These are phyloP conservation scores for Papilionanthe hybrid DNA, from an alignment of 116 monocot genomes.

Conservation along the genomic window DNA sequence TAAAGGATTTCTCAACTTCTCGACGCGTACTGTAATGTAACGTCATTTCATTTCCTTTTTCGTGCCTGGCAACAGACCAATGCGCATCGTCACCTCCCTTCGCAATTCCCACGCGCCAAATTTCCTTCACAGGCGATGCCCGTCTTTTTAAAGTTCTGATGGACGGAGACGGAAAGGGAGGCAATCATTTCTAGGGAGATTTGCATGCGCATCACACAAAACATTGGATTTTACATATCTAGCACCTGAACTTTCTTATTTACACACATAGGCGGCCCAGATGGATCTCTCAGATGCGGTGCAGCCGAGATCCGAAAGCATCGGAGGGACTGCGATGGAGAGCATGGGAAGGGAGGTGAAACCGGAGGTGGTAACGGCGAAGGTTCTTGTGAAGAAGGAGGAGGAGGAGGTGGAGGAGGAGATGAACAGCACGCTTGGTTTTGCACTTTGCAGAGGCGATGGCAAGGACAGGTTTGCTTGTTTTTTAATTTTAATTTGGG, in stretches of 20 bases:
- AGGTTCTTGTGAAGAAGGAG: conserved; percentile 2
- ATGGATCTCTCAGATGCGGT: neutral
- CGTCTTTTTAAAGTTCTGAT: neutral
- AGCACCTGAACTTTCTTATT: too few species aligned
- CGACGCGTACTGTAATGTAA: too few species aligned
- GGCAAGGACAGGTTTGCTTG: neutral
- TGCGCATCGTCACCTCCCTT: neutral
- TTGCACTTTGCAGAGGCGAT: neutral
- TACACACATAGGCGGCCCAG: too few species aligned
- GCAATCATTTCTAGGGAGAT: neutral
- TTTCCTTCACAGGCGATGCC: neutral
- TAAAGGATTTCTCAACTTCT: too few species aligned
- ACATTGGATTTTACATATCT: too few species aligned
- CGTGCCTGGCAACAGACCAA: too few species aligned
- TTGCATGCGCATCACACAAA: too few species aligned
- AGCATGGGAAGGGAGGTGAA: neutral
- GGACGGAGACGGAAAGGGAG: neutral
- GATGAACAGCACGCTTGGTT: neutral
- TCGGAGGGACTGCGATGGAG: neutral
- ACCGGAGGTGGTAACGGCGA: neutral
- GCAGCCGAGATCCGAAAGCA: neutral
- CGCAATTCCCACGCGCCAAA: conserved; percentile 7
- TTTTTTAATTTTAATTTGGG: neutral
- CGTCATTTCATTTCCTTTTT: too few species aligned
- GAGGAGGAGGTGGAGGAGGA: neutral